These are phyloP conservation scores for Tubosaeta sp. DNA, from an alignment of 768 basidiomycete genomes.

Conservation along the genomic window DNA sequence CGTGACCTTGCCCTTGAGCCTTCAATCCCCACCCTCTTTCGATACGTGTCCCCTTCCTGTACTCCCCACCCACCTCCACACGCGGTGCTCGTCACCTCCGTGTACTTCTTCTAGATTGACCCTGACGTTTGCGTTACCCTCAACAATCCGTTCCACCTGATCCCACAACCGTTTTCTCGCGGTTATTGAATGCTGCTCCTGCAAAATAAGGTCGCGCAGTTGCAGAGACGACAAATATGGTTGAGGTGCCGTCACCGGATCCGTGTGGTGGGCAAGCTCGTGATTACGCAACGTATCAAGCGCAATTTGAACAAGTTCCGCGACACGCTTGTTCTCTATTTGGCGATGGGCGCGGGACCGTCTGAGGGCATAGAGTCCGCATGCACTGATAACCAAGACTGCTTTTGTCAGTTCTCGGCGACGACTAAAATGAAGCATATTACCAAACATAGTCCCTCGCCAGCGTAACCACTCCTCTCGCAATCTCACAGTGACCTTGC, in stretches of 20 bases:
- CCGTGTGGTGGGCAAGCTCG: slow-evolving; percentile 76
- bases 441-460: slow-evolving; percentile 62
- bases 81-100: slow-evolving; percentile 83
- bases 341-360: slow-evolving; percentile 44
- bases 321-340: slow-evolving; percentile 61
- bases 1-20: slow-evolving; percentile 22
- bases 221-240: slow-evolving; percentile 83
- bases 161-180: slow-evolving; percentile 71
- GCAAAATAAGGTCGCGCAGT: slow-evolving; percentile 81
- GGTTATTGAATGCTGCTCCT: slow-evolving; percentile 72
- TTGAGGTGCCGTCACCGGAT: slow-evolving; percentile 68
- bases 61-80: slow-evolving; percentile 89
- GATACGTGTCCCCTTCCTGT: slow-evolving; percentile 30
- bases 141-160: slow-evolving; percentile 79
- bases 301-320: slow-evolving; percentile 72
- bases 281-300: slow-evolving; percentile 79
- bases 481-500: slow-evolving; percentile 59
- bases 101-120: slow-evolving; percentile 78
- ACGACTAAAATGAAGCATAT: slow-evolving; percentile 5
- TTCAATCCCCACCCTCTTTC: slow-evolving; percentile 31
- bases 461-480: slow-evolving; percentile 67
- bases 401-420: slow-evolving; percentile 14
- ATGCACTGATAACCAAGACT: slow-evolving; percentile 27
- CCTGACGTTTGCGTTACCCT: slow-evolving; percentile 87
- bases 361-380: slow-evolving; percentile 16